Evolutionary conservation across 371 early-diverging fungal species (phyloP), one percentile per base, ranked within the genome.

Genomic region (Nematocida minor): DNA sequence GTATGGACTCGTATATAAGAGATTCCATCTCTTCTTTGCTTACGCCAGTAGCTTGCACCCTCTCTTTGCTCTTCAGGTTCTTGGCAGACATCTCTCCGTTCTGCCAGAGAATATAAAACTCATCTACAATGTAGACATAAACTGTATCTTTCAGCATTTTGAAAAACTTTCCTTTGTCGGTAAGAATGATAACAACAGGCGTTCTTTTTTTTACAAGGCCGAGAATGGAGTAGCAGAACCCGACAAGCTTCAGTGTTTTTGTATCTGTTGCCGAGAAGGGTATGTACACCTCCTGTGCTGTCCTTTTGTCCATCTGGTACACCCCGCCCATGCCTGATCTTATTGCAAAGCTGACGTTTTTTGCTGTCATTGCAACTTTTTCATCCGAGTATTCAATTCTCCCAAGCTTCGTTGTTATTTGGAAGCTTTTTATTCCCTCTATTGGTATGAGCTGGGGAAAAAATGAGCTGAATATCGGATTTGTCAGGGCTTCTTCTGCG

Each of bases 401-500:
- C 25, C 77, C 77, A 16, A 74, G 77, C 63, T 64, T 74, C 7
- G 77, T 74, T 25, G 27, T 3, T 31, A 74, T 47, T n/a, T 74
- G 6, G 32, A 74, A 74, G 16, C 9, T 9, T 36, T 74, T 74
- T 11, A 74, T 51, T 16, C 77, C 77, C 32, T 66, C 77, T n/a
- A 74, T n/a, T 40, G 62, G 22, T 2, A 48, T 25, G 25, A 36
- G 18, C 14, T 53, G 7, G 0, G 77, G 77, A 49, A 53, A 31
- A 36, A 74, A 74, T 16, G 31, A 6, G 16, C 7, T 38, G 32
- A 74, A 74, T 44, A 74, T 38, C 18, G 18, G n/a, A 42, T 20
- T 44, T 9, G 47, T 1, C 11, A 98, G 89, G 7, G 95, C 93
- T 83, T 95, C 93, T 80, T 92, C 88, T 22, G 97, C 92, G n/a